Conservation (phyloP, 202 grass and related monocot genomes). For the Dendrocalamus latiflorus region DNA sequence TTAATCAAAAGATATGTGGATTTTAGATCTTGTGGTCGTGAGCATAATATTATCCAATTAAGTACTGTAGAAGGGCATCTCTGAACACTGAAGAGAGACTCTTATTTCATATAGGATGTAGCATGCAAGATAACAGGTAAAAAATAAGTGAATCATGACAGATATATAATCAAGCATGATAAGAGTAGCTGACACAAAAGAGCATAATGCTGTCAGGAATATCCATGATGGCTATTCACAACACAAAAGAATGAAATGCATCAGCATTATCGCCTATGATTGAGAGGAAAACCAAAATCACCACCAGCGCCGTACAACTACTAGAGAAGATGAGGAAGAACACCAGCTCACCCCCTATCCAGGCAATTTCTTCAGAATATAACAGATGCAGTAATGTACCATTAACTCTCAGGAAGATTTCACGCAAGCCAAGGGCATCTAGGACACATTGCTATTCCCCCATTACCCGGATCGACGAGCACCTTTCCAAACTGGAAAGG, state of each 20-base stretch:
- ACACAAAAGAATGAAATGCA: neutral
- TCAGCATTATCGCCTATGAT: neutral
- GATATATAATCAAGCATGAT: neutral
- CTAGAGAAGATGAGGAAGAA: neutral
- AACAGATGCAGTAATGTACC: neutral
- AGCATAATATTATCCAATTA: no score
- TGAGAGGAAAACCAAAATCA: neutral
- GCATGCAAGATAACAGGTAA: neutral
- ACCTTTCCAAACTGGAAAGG: neutral
- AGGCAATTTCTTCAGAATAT: neutral
- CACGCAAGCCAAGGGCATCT: neutral
- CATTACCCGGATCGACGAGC: neutral
- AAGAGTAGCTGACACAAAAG: neutral
- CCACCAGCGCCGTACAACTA: neutral
- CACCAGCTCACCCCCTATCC: neutral
- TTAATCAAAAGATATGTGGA: no score
- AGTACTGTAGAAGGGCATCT: neutral
- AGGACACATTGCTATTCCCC: neutral
- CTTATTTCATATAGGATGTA: neutral
- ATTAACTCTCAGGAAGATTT: neutral
- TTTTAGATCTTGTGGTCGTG: no score
- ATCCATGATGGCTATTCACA: neutral
- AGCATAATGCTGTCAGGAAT: neutral
- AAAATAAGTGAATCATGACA: neutral
- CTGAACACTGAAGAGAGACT: neutral